Base-by-base conservation (phyloP, 176 grass and related monocot species). In the Echinochloa phyllopogon region DNA sequence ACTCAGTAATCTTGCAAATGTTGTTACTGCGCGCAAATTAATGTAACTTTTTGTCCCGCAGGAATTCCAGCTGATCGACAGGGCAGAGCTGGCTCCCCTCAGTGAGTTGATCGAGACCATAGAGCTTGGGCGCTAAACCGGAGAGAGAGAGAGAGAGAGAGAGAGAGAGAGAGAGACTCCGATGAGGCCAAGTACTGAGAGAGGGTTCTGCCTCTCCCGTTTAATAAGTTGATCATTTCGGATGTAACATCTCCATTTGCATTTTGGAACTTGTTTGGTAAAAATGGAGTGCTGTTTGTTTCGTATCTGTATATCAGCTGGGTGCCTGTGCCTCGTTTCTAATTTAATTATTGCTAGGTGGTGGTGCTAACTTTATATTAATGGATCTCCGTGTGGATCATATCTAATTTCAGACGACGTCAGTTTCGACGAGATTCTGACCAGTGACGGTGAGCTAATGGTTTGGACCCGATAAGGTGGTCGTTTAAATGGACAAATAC, bases 11-110 rank as follows among this genome's bases (percentile, higher is more conserved):
- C 51, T 4, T 53, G 51, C 51, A 53, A 55, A 23, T 58, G 56
- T 60, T 60, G 57, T 25, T n/a, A 21, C 53, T 57, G 53, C 29
- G 2, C 29, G 29, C 23, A 16, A 8, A 27, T 1, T 72, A 8
- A 18, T 51, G 47, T 10, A 33, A 27, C 14, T 50, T 63, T 79
- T 72, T 74, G 39, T 11, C 67, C n/a, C 80, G 42, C 85, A 98
- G 96, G 93, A 96, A 86, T 99, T 99, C 75, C 47, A 57, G 3
- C 72, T 99, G 47, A 94, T 99, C 6, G 91, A 99, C 64, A 92
- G 76, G 65, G 44, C 56, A 58, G 96, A 99, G 70, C 81, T 99
- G 63, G 89, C 89, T 65, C 93, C 96, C 62, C 96, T 99, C 9
- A 82, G 71, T 13, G 91, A 99, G 36, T 49, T 99, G 45, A 74